phyloP scores from a whole-genome alignment of 495 filamentous ascomycete genomes.

The Penicillium malachiteum region DNA sequence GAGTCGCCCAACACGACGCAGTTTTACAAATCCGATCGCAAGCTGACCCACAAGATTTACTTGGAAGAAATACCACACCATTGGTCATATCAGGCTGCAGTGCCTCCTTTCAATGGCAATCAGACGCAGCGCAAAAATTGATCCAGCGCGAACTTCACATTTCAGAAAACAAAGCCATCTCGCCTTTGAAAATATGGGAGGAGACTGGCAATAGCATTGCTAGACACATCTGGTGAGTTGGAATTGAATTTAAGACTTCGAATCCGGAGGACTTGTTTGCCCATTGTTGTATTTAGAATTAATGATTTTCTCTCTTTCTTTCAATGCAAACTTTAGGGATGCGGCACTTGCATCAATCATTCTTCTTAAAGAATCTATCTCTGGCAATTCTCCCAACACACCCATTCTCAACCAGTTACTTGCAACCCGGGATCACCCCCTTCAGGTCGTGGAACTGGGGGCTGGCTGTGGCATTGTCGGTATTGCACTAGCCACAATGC shows the following conservation, averaged over 20 bases:
- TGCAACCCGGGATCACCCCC: slow-evolving; percentile 12
- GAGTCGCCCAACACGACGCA: slow-evolving; percentile 25
- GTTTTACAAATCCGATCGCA: slow-evolving; percentile 22
- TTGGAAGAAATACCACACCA: slow-evolving; percentile 27
- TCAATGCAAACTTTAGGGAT: slow-evolving; percentile 51
- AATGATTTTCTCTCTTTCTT: background rate
- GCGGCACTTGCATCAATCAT: slow-evolving; percentile 60
- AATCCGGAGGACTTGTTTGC: too few relatives aligned
- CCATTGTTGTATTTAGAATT: background rate
- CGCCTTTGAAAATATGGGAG: slow-evolving; percentile 63
- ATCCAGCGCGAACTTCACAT: slow-evolving; percentile 54
- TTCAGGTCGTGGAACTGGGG: slow-evolving; percentile 74
- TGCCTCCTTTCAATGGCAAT: slow-evolving; percentile 41
- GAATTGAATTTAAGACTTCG: background rate
- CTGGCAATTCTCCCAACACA: slow-evolving; percentile 13
- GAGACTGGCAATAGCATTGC: slow-evolving; percentile 96
- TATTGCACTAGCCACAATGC: slow-evolving; percentile 63
- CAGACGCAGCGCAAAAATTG: slow-evolving; percentile 41
- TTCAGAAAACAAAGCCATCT: slow-evolving; percentile 11
- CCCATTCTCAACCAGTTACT: slow-evolving; percentile 30
- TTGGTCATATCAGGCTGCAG: slow-evolving; percentile 59
- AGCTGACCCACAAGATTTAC: slow-evolving; percentile 13
- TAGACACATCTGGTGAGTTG: slow-evolving; percentile 81
- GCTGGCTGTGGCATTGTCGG: slow-evolving; percentile 85
- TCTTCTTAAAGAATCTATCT: slow-evolving; percentile 33